A percentile compares a stretch with the other conserved stretches of the same genome.
phyloP scores from a whole-genome alignment of 2,329 filamentous ascomycete genomes.

The Trichoderma aggressivum region DNA sequence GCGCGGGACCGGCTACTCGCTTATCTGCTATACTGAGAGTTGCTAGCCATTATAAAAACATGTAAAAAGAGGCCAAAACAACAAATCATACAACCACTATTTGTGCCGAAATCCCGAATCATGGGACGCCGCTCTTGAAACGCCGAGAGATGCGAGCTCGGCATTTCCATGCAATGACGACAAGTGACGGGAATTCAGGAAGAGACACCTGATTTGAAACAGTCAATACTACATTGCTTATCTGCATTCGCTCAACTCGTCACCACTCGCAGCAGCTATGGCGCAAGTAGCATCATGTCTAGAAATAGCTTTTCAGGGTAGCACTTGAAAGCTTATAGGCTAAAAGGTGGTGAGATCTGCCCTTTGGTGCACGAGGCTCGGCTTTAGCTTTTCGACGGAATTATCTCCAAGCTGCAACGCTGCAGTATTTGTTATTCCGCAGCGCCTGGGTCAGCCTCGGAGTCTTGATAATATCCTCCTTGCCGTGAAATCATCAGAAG shows the following conservation, averaged over 20 bases:
- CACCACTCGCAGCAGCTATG: background rate
- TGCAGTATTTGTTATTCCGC: background rate
- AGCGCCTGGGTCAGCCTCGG: background rate
- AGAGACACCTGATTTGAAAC: background rate
- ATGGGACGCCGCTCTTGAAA: background rate
- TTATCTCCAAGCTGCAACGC: background rate
- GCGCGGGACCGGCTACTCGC: background rate
- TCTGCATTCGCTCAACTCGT: background rate
- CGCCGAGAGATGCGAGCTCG: background rate
- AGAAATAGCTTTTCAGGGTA: background rate
- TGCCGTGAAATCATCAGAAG: background rate
- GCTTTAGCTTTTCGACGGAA: background rate
- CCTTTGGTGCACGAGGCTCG: background rate
- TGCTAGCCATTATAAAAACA: background rate
- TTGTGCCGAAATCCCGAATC: background rate
- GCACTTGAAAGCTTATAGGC: background rate
- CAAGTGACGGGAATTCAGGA: background rate
- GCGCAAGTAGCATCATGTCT: background rate
- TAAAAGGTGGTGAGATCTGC: background rate
- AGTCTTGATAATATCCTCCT: background rate
- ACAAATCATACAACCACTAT: background rate
- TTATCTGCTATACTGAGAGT: background rate
- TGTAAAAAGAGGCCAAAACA: background rate
- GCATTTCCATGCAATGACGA: fast-evolving
- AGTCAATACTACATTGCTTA: background rate